Evolutionary conservation across 371 early-diverging fungal species (phyloP).

Genomic region (Chytridium lagenaria): DNA sequence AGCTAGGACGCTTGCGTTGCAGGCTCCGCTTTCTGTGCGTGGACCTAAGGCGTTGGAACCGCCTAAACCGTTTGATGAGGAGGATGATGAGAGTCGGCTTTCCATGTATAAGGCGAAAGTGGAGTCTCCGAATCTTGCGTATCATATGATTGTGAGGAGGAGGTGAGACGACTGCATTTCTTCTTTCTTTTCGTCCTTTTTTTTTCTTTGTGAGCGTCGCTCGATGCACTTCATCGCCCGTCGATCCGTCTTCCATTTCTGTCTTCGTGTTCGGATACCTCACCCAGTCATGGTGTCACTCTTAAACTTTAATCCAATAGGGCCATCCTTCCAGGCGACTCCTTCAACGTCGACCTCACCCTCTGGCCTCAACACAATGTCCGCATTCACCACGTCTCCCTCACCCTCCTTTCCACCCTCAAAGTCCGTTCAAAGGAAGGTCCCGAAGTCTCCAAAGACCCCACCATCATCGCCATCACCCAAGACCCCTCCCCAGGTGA

Average conservation of each 20-base stretch:
- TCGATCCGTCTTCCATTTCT: too few relatives aligned
- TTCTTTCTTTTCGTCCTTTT: not conserved
- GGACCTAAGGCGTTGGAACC: too few relatives aligned
- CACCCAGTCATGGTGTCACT: not conserved
- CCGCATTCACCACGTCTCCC: not conserved
- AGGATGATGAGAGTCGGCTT: constrained; percentile 1
- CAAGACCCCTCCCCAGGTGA: constrained; percentile 1
- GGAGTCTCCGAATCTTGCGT: not conserved
- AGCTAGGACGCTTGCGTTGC: too few relatives aligned
- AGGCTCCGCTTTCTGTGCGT: too few relatives aligned
- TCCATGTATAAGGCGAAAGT: not conserved
- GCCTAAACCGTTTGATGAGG: not conserved
- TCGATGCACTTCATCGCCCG: not conserved
- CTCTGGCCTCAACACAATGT: not conserved
- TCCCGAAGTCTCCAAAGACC: not conserved
- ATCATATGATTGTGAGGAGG: constrained; percentile 9
- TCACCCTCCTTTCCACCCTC: constrained; percentile 15
- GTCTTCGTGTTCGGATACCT: too few relatives aligned
- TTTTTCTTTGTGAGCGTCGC: not conserved
- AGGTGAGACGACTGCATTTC: too few relatives aligned
- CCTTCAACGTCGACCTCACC: constrained; percentile 8
- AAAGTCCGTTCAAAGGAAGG: not conserved
- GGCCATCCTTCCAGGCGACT: constrained; percentile 10
- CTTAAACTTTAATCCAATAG: not conserved
- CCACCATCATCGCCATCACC: not conserved